Evolutionary conservation across 2,329 filamentous ascomycete species (phyloP).

Genomic region (Camptophora hylomeconis): DNA sequence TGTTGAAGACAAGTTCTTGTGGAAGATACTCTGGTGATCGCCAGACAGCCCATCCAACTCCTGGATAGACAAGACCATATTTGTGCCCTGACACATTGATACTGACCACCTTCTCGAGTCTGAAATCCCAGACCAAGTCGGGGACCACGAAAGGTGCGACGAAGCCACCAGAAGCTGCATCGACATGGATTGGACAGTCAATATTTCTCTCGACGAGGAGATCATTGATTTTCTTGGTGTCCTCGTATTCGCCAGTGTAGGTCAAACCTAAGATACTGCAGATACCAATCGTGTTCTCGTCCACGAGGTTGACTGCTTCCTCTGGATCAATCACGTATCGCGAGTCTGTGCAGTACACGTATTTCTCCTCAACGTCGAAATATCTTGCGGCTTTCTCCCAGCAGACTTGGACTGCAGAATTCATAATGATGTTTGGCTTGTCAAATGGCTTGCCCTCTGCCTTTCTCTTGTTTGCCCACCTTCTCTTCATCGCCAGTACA

Average conservation of each 20-base stretch:
- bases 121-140: conserved; percentile 80
- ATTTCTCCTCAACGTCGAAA: conserved; percentile 88
- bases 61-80: conserved; percentile 66
- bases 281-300: conserved; percentile 75
- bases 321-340: conserved; percentile 53
- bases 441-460: conserved; percentile 70
- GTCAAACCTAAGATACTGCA: conserved; percentile 85
- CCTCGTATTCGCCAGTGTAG: conserved; percentile 92
- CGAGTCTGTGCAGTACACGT: conserved; percentile 48
- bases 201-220: conserved; percentile 61
- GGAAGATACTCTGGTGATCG: conserved; percentile 70
- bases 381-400: conserved; percentile 89
- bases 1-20: conserved; percentile 92
- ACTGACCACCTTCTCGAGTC: conserved; percentile 73
- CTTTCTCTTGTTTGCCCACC: conserved; percentile 77
- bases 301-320: conserved; percentile 46
- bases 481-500: conserved; percentile 79
- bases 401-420: conserved; percentile 87
- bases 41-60: conserved; percentile 92
- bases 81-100: conserved; percentile 96
- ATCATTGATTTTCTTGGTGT: conserved; percentile 84
- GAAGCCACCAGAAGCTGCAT: conserved; percentile 84
- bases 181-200: conserved; percentile 81
- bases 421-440: conserved; percentile 88
- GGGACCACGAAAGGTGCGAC: conserved; percentile 85